phyloP scores from a whole-genome alignment of 2,329 filamentous ascomycete genomes.

The Ophiocordyceps camponoti-leonardi region DNA sequence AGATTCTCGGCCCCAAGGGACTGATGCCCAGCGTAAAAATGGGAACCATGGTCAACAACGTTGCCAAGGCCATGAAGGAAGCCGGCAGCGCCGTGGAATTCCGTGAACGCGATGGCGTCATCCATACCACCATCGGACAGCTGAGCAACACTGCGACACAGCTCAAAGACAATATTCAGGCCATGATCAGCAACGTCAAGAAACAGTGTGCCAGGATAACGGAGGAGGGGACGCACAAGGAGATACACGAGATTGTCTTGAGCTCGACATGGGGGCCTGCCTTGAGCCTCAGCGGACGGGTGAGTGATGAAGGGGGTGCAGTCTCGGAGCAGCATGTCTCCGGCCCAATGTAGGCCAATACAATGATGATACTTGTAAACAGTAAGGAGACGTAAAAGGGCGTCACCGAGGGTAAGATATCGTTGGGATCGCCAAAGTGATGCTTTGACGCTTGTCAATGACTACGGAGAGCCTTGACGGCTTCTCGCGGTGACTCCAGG shows the following conservation, averaged over 20 bases:
- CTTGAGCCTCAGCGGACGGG: slow-evolving; percentile 69
- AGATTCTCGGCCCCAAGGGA: slow-evolving; percentile 71
- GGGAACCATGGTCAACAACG: slow-evolving; percentile 74
- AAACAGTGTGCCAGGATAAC: slow-evolving; percentile 59
- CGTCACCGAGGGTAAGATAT: background rate
- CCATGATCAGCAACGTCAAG: slow-evolving; percentile 61
- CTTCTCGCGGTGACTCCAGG: slow-evolving; percentile 33
- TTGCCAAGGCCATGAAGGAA: slow-evolving; percentile 57
- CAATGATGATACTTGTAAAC: background rate
- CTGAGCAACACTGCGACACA: slow-evolving; percentile 76
- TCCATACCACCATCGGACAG: slow-evolving; percentile 83
- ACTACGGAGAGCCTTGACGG: slow-evolving; percentile 28
- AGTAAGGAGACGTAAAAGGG: background rate
- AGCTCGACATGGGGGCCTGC: slow-evolving; percentile 79
- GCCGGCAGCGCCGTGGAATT: slow-evolving; percentile 76
- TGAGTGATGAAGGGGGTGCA: slow-evolving; percentile 43
- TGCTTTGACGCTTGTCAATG: slow-evolving; percentile 8
- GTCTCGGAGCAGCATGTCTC: slow-evolving; percentile 35
- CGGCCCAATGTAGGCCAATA: slow-evolving; percentile 29
- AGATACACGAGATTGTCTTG: slow-evolving; percentile 49
- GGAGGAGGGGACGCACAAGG: slow-evolving; percentile 23
- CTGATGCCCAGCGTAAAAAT: slow-evolving; percentile 84
- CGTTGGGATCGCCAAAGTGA: background rate
- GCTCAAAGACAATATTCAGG: slow-evolving; percentile 68
- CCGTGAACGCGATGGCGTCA: slow-evolving; percentile 67